Evolutionary conservation across 2,329 filamentous ascomycete genomes (phyloP).

Genomic region (Capronia epimyces): DNA sequence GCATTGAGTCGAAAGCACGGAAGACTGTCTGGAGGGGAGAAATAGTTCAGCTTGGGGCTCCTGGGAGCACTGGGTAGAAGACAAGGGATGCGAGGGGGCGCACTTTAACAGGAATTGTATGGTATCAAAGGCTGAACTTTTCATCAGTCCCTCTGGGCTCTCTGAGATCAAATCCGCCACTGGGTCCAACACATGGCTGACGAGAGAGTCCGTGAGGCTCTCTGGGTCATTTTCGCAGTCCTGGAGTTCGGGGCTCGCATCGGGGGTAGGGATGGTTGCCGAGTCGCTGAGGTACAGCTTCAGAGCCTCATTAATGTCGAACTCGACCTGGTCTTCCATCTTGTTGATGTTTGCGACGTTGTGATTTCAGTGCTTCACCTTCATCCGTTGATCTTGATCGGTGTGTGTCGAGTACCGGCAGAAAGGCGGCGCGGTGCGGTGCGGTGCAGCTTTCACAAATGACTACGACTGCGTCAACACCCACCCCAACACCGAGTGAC

Average conservation of each 20-base stretch:
- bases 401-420: no score
- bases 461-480: neutral
- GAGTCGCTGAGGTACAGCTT: constrained; percentile 97
- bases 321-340: constrained; percentile 64
- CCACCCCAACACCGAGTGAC: neutral
- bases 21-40: constrained; percentile 67
- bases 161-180: constrained; percentile 90
- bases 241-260: constrained; percentile 74
- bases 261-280: constrained; percentile 70
- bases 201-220: constrained; percentile 66
- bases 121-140: constrained; percentile 77
- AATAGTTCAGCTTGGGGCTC: constrained; percentile 59
- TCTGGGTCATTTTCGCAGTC: constrained; percentile 93
- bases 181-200: constrained; percentile 82
- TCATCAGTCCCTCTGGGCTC: constrained; percentile 80
- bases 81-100: constrained; percentile 50
- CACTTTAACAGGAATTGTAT: constrained; percentile 96
- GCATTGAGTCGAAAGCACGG: constrained; percentile 70
- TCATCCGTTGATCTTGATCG: neutral
- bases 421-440: neutral
- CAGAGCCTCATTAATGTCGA: constrained; percentile 94
- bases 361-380: neutral
- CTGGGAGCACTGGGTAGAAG: constrained; percentile 19
- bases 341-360: constrained; percentile 24
- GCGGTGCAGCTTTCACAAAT: neutral